Evolutionary conservation across 768 basidiomycete species (phyloP).

Genomic region (Hygrocybe coccinea): DNA sequence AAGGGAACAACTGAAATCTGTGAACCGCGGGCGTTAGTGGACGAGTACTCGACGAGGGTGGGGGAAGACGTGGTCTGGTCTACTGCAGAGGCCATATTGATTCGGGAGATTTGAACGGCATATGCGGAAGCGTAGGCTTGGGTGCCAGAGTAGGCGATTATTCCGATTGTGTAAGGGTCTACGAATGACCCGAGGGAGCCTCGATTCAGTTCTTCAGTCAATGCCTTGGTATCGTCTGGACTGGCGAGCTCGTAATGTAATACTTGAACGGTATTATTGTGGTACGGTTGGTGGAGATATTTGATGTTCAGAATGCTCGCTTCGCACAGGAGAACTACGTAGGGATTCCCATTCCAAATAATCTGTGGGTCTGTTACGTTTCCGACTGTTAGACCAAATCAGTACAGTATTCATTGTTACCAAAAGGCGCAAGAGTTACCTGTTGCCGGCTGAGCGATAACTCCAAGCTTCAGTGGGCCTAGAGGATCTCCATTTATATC

Average conservation of each 20-base stretch:
- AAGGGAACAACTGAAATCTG: neutral
- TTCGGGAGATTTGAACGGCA: neutral
- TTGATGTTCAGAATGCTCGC: neutral
- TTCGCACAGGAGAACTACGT: neutral
- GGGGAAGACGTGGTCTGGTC: neutral
- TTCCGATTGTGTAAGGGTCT: neutral
- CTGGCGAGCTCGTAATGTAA: neutral
- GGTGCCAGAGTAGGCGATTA: neutral
- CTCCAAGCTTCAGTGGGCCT: neutral
- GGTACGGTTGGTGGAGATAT: neutral
- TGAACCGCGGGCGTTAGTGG: neutral
- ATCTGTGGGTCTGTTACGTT: neutral
- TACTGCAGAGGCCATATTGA: neutral
- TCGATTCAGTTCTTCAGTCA: neutral
- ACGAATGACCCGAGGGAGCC: neutral
- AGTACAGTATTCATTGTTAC: too few relatives aligned
- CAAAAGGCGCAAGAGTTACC: neutral
- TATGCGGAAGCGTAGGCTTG: neutral
- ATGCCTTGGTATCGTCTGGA: neutral
- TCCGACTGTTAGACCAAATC: neutral
- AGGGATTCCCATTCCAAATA: neutral
- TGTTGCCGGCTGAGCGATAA: neutral
- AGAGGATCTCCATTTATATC: neutral
- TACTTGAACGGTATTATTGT: neutral
- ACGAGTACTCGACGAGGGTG: neutral